phyloP scores from a whole-genome alignment of 441 rosid genomes.

The Gossypium schwendimanii region DNA sequence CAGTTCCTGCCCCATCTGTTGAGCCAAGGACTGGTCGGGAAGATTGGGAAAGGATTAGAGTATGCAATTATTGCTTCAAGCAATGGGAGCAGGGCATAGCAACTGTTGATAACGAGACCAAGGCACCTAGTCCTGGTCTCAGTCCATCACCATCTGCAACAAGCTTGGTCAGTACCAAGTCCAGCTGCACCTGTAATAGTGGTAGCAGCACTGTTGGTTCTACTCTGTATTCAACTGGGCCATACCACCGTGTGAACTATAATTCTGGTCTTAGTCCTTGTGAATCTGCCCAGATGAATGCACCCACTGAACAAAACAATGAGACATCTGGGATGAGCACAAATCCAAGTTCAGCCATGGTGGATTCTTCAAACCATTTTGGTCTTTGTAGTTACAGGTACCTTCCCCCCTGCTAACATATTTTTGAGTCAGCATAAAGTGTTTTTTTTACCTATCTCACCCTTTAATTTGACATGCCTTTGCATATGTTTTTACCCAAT shows the following conservation, averaged over 20 bases:
- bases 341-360: constrained; percentile 20
- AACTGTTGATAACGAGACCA: constrained; percentile 38
- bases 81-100: constrained; percentile 49
- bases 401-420: not conserved
- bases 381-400: constrained; percentile 49
- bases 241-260: constrained; percentile 34
- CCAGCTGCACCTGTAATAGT: constrained; percentile 45
- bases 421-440: not conserved
- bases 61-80: constrained; percentile 64
- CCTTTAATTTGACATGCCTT: not conserved
- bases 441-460: not conserved
- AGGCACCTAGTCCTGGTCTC: constrained; percentile 35
- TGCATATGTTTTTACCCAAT: not conserved
- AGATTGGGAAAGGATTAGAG: constrained; percentile 50
- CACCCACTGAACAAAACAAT: constrained; percentile 28
- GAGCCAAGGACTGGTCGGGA: constrained; percentile 36
- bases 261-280: constrained; percentile 29
- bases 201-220: constrained; percentile 47
- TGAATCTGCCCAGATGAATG: constrained; percentile 33
- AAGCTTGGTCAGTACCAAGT: constrained; percentile 49
- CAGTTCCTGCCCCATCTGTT: constrained; percentile 42
- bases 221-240: constrained; percentile 32
- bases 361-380: constrained; percentile 36
- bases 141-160: constrained; percentile 49
- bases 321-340: constrained; percentile 28